Base-by-base conservation (phyloP, 225 moss, liverwort and hornwort species). In the Physcomitrium patens region DNA sequence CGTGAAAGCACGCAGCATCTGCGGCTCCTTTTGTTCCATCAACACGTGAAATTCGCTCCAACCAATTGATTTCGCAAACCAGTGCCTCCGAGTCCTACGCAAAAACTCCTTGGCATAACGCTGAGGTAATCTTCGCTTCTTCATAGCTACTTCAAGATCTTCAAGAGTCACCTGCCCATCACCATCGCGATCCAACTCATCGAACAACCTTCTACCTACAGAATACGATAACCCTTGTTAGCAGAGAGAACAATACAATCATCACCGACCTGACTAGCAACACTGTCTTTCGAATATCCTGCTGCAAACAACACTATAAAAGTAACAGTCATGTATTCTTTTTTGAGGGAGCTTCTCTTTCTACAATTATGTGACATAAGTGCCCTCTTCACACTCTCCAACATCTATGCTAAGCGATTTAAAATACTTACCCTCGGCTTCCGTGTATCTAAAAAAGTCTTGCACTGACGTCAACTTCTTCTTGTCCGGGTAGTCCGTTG, bases 1-100 rank as follows among this genome's bases (percentile, higher is more conserved):
- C 16, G 86, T 90, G 70, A 85, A 90, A 27, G 89, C 89, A 69
- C 89, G 76, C 67, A 90, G 85, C 89, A 90, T 90, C 73, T 82
- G 69, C 15, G 89, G 84, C 82, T 90, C 89, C 82, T 87, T 90
- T 10, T 87, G 89, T 57, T 90, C 89, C 89, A 90, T 90, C 85
- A 90, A 52, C 64, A 83, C 18, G 7, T 84, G 85, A 51, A 90
- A 90, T 68, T 90, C 89, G 20, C 66, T 82, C 89, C 89, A 90
- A 55, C 89, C 87, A 5, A 90, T 85, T 43, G 89, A 87, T 14
- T 87, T 87, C 23, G 89, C 80, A 77, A 90, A 90, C 89, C 89
- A 90, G 51, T 72, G 73, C 80, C 85, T 90, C 54, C 89, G 89
- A 24, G 89, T 90, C 23, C 84, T 67, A 27, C 73, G 85, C 11